A percentile compares a stretch with the other conserved stretches of the same genome.
phyloP scores from a whole-genome alignment of 2,329 filamentous ascomycete species.

The Lecanoromycetidae sp. region DNA sequence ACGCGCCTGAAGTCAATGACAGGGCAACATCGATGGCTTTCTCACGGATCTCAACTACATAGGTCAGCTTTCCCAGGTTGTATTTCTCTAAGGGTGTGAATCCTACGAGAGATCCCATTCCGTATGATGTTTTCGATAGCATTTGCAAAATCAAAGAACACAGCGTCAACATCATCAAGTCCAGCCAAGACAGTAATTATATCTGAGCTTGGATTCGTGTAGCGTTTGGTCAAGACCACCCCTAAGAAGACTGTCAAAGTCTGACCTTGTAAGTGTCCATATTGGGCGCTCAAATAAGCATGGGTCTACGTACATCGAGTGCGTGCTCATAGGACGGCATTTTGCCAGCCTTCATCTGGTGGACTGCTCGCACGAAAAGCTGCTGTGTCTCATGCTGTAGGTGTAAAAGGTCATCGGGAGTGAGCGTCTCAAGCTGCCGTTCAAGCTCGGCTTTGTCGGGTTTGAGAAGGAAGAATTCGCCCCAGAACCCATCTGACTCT shows the following conservation, averaged over 20 bases:
- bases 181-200: slow-evolving; percentile 83
- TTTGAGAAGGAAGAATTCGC: slow-evolving; percentile 82
- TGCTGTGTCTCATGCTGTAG: slow-evolving; percentile 64
- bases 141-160: slow-evolving; percentile 80
- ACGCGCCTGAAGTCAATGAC: slow-evolving; percentile 81
- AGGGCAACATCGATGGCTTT: slow-evolving; percentile 73
- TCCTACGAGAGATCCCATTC: slow-evolving; percentile 57
- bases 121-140: slow-evolving; percentile 73
- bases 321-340: slow-evolving; percentile 61
- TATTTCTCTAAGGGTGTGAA: background rate
- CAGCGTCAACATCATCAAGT: slow-evolving; percentile 71
- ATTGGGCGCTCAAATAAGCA: slow-evolving; percentile 3
- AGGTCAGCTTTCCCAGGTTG: slow-evolving; percentile 21
- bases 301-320: slow-evolving; percentile 56
- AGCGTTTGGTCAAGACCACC: slow-evolving; percentile 72
- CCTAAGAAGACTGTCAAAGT: slow-evolving; percentile 82
- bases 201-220: slow-evolving; percentile 89
- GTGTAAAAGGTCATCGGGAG: slow-evolving; percentile 62
- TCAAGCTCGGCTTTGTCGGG: slow-evolving; percentile 62
- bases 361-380: slow-evolving; percentile 63
- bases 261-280: slow-evolving; percentile 43
- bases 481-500: slow-evolving; percentile 82
- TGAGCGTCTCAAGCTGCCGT: slow-evolving; percentile 55
- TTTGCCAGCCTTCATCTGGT: slow-evolving; percentile 49
- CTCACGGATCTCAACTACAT: slow-evolving; percentile 59